Conservation (phyloP, 768 basidiomycete genomes). For the Naganishia vaughanmartiniae region DNA sequence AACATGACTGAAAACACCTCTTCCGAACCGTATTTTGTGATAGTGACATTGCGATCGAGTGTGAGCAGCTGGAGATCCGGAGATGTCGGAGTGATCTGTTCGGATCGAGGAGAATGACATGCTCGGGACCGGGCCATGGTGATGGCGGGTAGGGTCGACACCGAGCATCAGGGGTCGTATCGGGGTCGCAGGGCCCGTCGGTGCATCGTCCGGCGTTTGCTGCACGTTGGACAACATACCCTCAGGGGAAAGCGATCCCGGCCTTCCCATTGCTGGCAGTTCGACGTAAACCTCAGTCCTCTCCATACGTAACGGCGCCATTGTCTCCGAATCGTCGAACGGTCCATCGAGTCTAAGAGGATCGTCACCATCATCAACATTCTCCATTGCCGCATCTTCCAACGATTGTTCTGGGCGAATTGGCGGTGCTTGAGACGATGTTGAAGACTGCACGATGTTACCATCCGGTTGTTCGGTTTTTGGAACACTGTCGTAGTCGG, state of each 20-base stretch:
- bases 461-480: neutral
- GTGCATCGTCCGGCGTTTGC: neutral
- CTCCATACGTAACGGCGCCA: neutral
- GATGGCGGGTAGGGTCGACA: slow-evolving; percentile 20
- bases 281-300: slow-evolving; percentile 18
- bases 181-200: neutral
- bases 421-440: neutral
- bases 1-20: slow-evolving; percentile 20
- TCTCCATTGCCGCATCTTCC: neutral
- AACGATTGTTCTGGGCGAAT: neutral
- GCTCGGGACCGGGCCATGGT: slow-evolving; percentile 16
- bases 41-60: slow-evolving; percentile 49
- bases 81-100: slow-evolving; percentile 1
- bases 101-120: neutral
- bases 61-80: slow-evolving; percentile 23
- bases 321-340: neutral
- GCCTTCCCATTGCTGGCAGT: neutral
- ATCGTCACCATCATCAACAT: slow-evolving; percentile 7
- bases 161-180: neutral
- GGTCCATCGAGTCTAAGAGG: slow-evolving; percentile 13
- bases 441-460: neutral
- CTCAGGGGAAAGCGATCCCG: neutral
- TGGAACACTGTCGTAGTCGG: neutral
- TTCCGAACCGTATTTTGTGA: slow-evolving; percentile 37
- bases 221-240: neutral